Base-by-base conservation (phyloP, 2,329 filamentous ascomycete genomes). In the Exserohilum turcica region DNA sequence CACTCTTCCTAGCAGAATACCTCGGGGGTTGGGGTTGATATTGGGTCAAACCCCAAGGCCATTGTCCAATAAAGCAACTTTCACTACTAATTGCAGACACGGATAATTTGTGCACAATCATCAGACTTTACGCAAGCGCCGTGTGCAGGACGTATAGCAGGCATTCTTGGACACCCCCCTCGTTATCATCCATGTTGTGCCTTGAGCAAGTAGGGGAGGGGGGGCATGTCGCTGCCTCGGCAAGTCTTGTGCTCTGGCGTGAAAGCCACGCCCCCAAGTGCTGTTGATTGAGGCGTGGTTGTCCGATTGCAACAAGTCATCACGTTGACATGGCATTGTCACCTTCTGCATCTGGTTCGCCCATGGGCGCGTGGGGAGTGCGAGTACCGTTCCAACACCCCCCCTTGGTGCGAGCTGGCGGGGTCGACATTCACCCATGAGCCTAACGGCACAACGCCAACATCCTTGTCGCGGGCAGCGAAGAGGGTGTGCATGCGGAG, bases 301-400 rank as follows among this genome's bases (percentile, higher is more conserved):
- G 16, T 43, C 46, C 43, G 39, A 38, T 31, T 43, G 59, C 35
- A 51, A 48, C 38, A 35, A 15, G 9, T 19, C 38, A 56, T 51
- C 39, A 47, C 57, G 49, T 37, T 51, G 44, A 52, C 54, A 57
- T 60, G 54, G 35, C 38, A 56, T 53, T 66, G 65, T 62, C 63
- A 70, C 69, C 69, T 70, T 72, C 67, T 70, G 33, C 21, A 57
- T 68, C 40, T 53, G 61, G 56, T 49, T 54, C 48, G 45, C 32
- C 45, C 39, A 54, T 37, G 46, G 55, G 38, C 36, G 31, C 37
- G 39, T 47, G 54, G 54, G 46, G 31, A 33, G 39, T 47, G 54
- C 53, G 46, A 47, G 37, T 55, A 52, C 51, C 57, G 24, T 40
- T 40, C 12, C 38, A 29, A 2, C 15, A 36, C 56, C 58, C 58